Percentiles rank a stretch among this genome's conserved stretches.
These are phyloP conservation scores for Tricholoma flavovirens DNA, from an alignment of 768 basidiomycete genomes.

Conservation along the genomic window DNA sequence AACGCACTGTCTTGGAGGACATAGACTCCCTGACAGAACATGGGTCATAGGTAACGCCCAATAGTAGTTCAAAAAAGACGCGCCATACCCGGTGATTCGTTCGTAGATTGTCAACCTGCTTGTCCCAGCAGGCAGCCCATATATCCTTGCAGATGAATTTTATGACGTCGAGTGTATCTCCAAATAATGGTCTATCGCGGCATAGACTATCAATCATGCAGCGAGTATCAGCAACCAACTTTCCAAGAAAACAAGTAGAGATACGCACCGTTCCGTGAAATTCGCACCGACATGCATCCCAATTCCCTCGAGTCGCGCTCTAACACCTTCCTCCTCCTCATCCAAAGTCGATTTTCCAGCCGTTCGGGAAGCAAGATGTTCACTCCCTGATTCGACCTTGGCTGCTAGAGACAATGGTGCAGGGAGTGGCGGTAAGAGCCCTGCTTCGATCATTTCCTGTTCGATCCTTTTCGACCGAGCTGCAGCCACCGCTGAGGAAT, in stretches of 20 bases:
- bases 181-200: constrained; percentile 66
- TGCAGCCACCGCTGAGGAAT: constrained; percentile 68
- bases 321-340: constrained; percentile 71
- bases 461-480: constrained; percentile 64
- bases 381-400: constrained; percentile 39
- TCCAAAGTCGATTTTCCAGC: constrained; percentile 36
- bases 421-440: constrained; percentile 53
- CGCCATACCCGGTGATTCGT: constrained; percentile 80
- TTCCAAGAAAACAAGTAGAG: not conserved
- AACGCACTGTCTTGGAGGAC: constrained; percentile 91
- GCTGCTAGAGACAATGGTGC: constrained; percentile 34
- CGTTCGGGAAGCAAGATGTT: constrained; percentile 33
- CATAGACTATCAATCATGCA: constrained; percentile 49
- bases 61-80: constrained; percentile 18
- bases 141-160: constrained; percentile 97
- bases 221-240: not conserved
- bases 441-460: constrained; percentile 74
- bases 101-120: constrained; percentile 91
- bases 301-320: constrained; percentile 70
- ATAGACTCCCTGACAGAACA: constrained; percentile 67
- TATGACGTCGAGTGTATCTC: constrained; percentile 83
- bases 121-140: constrained; percentile 90
- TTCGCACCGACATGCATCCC: constrained; percentile 85
- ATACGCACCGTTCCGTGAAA: constrained; percentile 72
- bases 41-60: not conserved